Evolutionary conservation across 441 rosid genomes (phyloP), one percentile per base, ranked within the genome.

Genomic region (Populus tomentosa): DNA sequence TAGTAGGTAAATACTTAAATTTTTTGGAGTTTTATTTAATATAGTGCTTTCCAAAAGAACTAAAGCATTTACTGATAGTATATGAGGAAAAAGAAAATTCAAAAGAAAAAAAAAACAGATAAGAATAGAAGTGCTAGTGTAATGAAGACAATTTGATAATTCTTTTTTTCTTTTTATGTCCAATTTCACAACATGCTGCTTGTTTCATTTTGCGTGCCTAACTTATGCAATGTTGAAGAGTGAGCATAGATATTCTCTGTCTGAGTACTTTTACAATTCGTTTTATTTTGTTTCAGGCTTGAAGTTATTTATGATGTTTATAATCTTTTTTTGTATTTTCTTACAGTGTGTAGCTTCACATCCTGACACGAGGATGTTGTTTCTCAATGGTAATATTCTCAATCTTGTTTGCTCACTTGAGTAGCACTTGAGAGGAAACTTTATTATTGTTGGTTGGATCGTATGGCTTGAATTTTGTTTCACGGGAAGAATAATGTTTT

Each of bases 341-440:
- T 72, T 86, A 6, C 91, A 96, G 99, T 96, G 99, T 72, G 99
- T 96, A 11, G 99, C 99, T 81, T 96, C 99, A 79, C 98, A 96
- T 85, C 90, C 95, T 1, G 98, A 96, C 79, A 94, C 99, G 28
- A 90, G 99, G 82, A 96, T 94, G 98, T 75, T 89, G 77, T 94
- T 96, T 83, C 95, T 96, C 68, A 96, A 96, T 82, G 99, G 99
- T 96, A 91, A 75, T 77, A 56, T 81, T 85, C 75, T 71, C 77
- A 7, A 78, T 76, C 42, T 83, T 61, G 69, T 72, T 73, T 71
- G 56, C 32, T 23, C 66, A 64, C 46, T 66, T 40, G 70, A 64
- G 13, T 77, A 74, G 35, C 14, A 28, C 35, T 53, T 42, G 35
- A n/a, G 50, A 38, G 14, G 61, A 35, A 35, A 64, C 10, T 70